Percentiles rank a stretch among this genome's conserved stretches.
These are phyloP conservation scores for Candida oleophila DNA, from an alignment of 805 yeast species.

Conservation along the genomic window DNA sequence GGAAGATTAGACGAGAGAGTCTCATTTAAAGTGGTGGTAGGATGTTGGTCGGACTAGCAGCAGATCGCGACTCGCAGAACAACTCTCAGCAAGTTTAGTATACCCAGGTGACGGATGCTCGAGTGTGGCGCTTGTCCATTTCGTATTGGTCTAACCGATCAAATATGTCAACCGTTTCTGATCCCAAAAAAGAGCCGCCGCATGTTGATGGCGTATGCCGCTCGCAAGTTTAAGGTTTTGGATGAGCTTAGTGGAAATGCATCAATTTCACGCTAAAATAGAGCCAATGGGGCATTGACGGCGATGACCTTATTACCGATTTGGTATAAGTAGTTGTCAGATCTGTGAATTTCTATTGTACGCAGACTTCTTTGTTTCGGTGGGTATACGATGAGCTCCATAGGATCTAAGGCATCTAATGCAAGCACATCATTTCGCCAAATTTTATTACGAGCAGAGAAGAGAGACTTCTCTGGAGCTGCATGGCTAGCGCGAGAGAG, in stretches of 20 bases:
- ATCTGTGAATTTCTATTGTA: neutral
- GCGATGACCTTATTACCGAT: neutral
- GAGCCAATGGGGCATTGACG: neutral
- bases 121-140: too few species aligned
- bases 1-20: too few species aligned
- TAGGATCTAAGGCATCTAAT: neutral
- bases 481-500: neutral
- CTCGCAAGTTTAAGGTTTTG: neutral
- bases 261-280: neutral
- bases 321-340: neutral
- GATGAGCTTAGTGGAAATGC: neutral
- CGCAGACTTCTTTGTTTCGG: neutral
- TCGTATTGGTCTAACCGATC: too few species aligned
- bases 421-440: neutral
- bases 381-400: neutral
- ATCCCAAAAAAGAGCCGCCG: too few species aligned
- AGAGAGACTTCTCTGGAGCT: neutral
- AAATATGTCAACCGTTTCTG: too few species aligned
- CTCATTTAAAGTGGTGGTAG: too few species aligned
- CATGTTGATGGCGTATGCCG: neutral
- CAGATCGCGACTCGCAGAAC: too few species aligned
- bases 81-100: too few species aligned
- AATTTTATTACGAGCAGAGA: neutral
- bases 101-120: too few species aligned
- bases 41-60: too few species aligned